phyloP scores from a whole-genome alignment of 805 yeast species.

The Sugiyamaella mastotermitis region DNA sequence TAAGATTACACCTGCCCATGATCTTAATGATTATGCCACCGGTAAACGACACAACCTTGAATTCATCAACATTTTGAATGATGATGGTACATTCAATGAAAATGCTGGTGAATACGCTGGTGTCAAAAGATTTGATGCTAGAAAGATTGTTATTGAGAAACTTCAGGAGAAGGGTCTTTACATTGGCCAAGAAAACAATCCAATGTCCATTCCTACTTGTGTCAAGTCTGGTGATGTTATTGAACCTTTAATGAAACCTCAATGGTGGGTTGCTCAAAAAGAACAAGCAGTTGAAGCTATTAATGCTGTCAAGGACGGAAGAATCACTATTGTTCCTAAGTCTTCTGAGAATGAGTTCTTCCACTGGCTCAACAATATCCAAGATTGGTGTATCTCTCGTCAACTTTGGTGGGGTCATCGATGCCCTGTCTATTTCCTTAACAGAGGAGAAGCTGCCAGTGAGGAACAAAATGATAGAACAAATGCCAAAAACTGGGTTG shows the following conservation, averaged over 20 bases:
- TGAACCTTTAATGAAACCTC: constrained; percentile 96
- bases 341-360: constrained; percentile 88
- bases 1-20: constrained; percentile 98
- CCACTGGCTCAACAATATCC: constrained; percentile 93
- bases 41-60: constrained; percentile 92
- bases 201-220: constrained; percentile 92
- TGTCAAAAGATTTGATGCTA: constrained; percentile 89
- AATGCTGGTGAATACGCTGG: constrained; percentile 93
- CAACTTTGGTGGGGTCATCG: constrained; percentile 96
- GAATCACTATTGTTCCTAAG: constrained; percentile 76
- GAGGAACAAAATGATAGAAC: constrained; percentile 53
- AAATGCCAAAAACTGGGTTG: constrained; percentile 73
- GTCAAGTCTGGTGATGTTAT: constrained; percentile 95
- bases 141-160: constrained; percentile 73
- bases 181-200: constrained; percentile 85
- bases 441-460: constrained; percentile 47
- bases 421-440: constrained; percentile 90
- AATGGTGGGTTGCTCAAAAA: constrained; percentile 96
- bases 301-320: constrained; percentile 76
- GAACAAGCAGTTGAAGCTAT: constrained; percentile 86
- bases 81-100: constrained; percentile 85
- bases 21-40: constrained; percentile 90
- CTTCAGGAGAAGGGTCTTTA: constrained; percentile 69
- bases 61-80: constrained; percentile 84
- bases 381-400: constrained; percentile 99